Evolutionary conservation across 495 filamentous ascomycete species (phyloP).

Genomic region (Letharia lupina): DNA sequence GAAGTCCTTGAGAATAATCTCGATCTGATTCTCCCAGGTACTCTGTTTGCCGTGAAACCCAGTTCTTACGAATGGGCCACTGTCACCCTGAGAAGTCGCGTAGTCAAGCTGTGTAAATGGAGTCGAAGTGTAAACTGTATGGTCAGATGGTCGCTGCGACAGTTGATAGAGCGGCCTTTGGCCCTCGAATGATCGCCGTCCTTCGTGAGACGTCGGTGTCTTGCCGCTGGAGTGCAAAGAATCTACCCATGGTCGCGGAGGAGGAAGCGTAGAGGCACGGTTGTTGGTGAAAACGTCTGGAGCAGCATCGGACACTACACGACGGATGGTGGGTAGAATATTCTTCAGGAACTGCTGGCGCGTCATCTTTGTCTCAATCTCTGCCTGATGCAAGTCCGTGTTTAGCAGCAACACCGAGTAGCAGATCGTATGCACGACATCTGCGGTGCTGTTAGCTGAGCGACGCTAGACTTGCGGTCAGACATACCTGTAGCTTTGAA

Average conservation of each 20-base stretch:
- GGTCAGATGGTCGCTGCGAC: conserved; percentile 24
- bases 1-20: conserved; percentile 83
- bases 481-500: conserved; percentile 81
- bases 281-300: conserved; percentile 57
- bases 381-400: conserved; percentile 89
- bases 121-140: conserved; percentile 12
- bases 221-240: conserved; percentile 3
- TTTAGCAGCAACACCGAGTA: conserved; percentile 94
- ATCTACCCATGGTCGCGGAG: conserved; percentile 26
- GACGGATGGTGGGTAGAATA: conserved; percentile 80
- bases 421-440: conserved; percentile 94
- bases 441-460: conserved; percentile 34
- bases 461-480: neutral
- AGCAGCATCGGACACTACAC: conserved; percentile 60
- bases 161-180: conserved; percentile 22
- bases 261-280: conserved; percentile 39
- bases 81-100: conserved; percentile 22
- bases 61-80: conserved; percentile 62
- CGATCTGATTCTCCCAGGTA: conserved; percentile 84
- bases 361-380: conserved; percentile 95
- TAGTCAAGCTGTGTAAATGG: conserved; percentile 18
- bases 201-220: conserved; percentile 12
- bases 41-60: conserved; percentile 69
- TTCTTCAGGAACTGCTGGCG: conserved; percentile 90
- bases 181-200: conserved; percentile 23